Percentiles rank a stretch among this genome's conserved stretches.
phyloP scores from a whole-genome alignment of 2,329 filamentous ascomycete genomes.

The Penicillium frequentans region DNA sequence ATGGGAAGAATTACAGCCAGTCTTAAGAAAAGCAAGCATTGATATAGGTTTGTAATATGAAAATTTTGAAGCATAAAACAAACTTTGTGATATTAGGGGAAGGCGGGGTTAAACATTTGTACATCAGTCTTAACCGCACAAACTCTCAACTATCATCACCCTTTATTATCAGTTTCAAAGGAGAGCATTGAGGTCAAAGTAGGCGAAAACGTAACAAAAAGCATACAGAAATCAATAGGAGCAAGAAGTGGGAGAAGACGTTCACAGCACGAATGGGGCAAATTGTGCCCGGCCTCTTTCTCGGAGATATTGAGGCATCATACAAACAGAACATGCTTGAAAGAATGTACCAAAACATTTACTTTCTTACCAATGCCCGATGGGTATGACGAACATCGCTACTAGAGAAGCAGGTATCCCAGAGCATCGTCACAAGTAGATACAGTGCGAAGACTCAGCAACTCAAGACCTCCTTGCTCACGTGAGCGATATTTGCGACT shows the following conservation, averaged over 20 bases:
- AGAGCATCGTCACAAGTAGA: conserved; percentile 21
- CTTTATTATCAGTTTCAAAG: not conserved
- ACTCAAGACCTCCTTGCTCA: conserved; percentile 29
- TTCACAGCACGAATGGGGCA: conserved; percentile 17
- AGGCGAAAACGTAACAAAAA: not conserved
- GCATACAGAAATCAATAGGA: conserved; percentile 5
- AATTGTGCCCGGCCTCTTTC: conserved; percentile 16
- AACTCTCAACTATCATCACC: not conserved
- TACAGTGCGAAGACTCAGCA: conserved; percentile 29
- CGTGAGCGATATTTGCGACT: conserved; percentile 26
- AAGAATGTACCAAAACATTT: conserved; percentile 23
- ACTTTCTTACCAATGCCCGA: conserved; percentile 23
- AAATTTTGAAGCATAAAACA: too few relatives aligned
- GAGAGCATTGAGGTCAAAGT: not conserved
- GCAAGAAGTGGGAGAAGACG: conserved; percentile 21
- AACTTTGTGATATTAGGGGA: too few relatives aligned
- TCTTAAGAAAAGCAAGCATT: too few relatives aligned
- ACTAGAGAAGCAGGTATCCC: conserved; percentile 25
- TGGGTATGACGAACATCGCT: conserved; percentile 19
- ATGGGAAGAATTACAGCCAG: not conserved
- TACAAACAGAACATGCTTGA: conserved; percentile 21
- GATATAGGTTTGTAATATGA: too few relatives aligned
- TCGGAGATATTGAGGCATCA: conserved; percentile 9
- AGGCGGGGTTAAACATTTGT: too few relatives aligned
- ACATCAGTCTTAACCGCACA: not conserved